phyloP scores from a whole-genome alignment of 1,284 basidiomycete species.

The Cystobasidium sp. region DNA sequence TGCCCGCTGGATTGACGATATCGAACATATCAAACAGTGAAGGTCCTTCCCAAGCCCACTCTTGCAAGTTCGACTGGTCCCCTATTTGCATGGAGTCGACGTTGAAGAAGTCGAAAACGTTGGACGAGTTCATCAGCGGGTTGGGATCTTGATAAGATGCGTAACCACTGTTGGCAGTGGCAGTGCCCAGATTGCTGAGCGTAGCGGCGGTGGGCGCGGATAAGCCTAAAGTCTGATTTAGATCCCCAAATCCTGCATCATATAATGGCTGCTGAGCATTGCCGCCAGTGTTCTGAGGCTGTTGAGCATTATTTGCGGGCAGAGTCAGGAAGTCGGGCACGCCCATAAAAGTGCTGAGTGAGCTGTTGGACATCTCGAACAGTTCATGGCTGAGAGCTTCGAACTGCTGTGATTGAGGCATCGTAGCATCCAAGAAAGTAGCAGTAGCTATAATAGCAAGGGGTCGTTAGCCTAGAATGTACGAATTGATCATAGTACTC shows the following conservation, averaged over 20 bases:
- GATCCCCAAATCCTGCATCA: not conserved
- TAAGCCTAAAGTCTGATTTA: slow-evolving; percentile 1
- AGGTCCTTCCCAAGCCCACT: slow-evolving; percentile 28
- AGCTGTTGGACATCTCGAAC: slow-evolving; percentile 17
- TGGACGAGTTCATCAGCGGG: not conserved
- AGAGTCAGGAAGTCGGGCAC: slow-evolving; percentile 19
- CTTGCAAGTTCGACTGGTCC: slow-evolving; percentile 14
- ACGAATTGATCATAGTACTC: too few relatives aligned
- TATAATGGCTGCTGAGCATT: not conserved
- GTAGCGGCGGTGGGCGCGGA: not conserved
- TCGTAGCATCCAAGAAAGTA: slow-evolving; percentile 6
- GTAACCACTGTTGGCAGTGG: not conserved
- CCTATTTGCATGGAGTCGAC: slow-evolving; percentile 11
- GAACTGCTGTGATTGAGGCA: slow-evolving; percentile 32
- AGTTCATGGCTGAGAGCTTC: slow-evolving; percentile 31
- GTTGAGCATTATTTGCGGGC: not conserved
- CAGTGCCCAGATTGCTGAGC: not conserved
- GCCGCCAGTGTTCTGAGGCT: not conserved
- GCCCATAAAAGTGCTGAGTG: slow-evolving; percentile 12
- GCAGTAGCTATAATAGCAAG: slow-evolving; percentile 7
- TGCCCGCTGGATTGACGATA: slow-evolving; percentile 1
- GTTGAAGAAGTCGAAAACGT: slow-evolving; percentile 34
- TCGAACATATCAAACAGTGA: slow-evolving; percentile 32
- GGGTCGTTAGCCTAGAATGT: too few relatives aligned
- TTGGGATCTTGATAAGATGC: not conserved